Base-by-base conservation (phyloP, 139 green algal genomes). In the Chlamydomonas schloesseri region DNA sequence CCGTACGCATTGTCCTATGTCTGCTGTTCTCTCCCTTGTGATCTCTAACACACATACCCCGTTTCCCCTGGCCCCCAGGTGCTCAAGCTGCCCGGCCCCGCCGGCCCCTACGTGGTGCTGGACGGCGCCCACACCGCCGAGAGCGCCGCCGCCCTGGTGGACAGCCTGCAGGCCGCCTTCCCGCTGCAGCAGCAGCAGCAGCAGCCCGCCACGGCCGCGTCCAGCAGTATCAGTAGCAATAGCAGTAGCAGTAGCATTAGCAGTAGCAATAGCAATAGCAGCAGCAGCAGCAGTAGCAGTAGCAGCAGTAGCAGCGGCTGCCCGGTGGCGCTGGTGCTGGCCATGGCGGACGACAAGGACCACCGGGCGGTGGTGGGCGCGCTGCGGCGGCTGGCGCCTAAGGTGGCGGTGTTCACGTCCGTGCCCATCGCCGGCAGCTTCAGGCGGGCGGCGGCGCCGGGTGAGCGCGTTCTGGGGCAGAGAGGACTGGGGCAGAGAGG, bases 291-390 rank as follows among this genome's bases (percentile, higher is more conserved):
- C 3, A 15, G 55, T 28, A 31, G 62, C 60, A 64, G 31, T 11
- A 29, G 9, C 42, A 55, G 74, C 53, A 31, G 37, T 4, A 28
- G 29, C 72, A 34, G 47, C 50, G 24, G 28, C 58, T 21, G 31
- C 37, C 76, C 76, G 17, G 36, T 97, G 72, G 94, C 90, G 20
- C 86, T 98, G 47, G 90, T 98, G 53, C 37, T 98, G 70, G 95
- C 92, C 20, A 97, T 97, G 94, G 95, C 95, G 1, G 90, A 69
- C 5, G 96, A 98, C 88, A 98, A 98, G 90, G 87, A 97, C 65
- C 89, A 94, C 81, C 74, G 80, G 68, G 92, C 9, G 70, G 88
- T 96, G 42, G 65, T 86, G 28, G 37, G 50, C 50, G 90, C 60
- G 57, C 82, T 98, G 46, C 82, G 91, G 8, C 55, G 18, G 0